Percentiles rank a stretch among this genome's conserved stretches.
Conservation (phyloP, 2,329 filamentous ascomycete species). For the Neodidymelliopsis sp. region DNA sequence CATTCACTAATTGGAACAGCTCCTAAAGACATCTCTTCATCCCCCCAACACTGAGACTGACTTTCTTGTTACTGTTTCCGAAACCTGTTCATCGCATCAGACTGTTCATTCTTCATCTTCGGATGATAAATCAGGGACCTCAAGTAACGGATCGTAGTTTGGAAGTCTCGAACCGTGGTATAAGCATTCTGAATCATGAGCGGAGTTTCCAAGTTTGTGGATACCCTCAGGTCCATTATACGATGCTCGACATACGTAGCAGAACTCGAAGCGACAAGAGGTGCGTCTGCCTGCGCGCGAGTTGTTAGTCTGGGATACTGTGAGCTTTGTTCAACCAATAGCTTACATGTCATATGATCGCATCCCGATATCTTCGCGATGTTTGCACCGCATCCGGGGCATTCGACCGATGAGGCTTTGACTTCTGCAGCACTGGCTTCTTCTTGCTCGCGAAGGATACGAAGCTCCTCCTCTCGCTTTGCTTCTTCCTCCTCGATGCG, state of each 20-base stretch:
- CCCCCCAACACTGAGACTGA: too few species aligned
- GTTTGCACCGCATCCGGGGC: conserved; percentile 1
- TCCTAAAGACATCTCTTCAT: too few species aligned
- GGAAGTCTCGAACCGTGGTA: too few species aligned
- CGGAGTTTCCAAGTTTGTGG: neutral
- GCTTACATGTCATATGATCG: conserved; percentile 5
- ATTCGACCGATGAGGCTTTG: neutral
- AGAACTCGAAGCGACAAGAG: neutral
- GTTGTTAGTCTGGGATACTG: neutral
- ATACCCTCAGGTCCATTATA: neutral
- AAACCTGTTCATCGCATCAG: too few species aligned
- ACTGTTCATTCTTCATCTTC: too few species aligned
- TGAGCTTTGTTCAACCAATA: neutral
- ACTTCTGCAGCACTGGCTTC: neutral
- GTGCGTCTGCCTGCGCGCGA: neutral
- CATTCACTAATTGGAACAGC: too few species aligned
- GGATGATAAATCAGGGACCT: too few species aligned
- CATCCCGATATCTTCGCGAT: neutral
- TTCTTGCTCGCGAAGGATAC: neutral
- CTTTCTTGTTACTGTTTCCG: too few species aligned
- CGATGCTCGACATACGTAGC: neutral
- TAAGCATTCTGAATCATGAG: neutral
- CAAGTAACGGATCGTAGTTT: too few species aligned
- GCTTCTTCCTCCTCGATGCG: neutral
- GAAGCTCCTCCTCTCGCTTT: too few species aligned